phyloP scores from a whole-genome alignment of 192 early-diverging fungal genomes.

The Coemansia sp. region DNA sequence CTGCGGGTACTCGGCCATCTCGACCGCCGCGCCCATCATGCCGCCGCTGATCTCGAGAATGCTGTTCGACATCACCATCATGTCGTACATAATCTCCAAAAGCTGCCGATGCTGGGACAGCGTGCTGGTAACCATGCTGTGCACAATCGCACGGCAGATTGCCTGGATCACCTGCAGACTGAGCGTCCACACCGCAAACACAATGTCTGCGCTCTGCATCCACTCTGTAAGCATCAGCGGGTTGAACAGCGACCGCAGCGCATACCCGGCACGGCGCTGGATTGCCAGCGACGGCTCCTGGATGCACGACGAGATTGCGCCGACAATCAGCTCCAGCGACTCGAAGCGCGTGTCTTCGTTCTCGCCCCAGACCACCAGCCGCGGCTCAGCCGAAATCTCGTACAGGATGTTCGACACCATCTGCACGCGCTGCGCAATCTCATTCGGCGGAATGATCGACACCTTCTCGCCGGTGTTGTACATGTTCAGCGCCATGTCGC shows the following conservation, averaged over 20 bases:
- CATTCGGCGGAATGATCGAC: slow-evolving; percentile 46
- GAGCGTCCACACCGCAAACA: slow-evolving; percentile 79
- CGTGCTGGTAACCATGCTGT: slow-evolving; percentile 53
- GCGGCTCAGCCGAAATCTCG: slow-evolving; percentile 73
- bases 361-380: slow-evolving; percentile 71
- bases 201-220: slow-evolving; percentile 71
- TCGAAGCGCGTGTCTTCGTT: slow-evolving; percentile 64
- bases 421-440: slow-evolving; percentile 73
- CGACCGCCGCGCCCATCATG: slow-evolving; percentile 55
- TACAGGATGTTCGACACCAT: slow-evolving; percentile 75
- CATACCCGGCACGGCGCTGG: slow-evolving; percentile 67
- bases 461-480: slow-evolving; percentile 42
- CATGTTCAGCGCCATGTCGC: slow-evolving; percentile 52
- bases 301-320: slow-evolving; percentile 72
- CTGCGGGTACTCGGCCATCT: slow-evolving; percentile 54
- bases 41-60: slow-evolving; percentile 71
- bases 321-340: slow-evolving; percentile 71
- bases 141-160: slow-evolving; percentile 50
- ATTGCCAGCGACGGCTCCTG: slow-evolving; percentile 69
- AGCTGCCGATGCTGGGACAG: slow-evolving; percentile 51
- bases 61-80: slow-evolving; percentile 69
- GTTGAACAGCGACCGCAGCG: slow-evolving; percentile 72
- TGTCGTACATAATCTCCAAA: slow-evolving; percentile 52
- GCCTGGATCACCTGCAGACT: slow-evolving; percentile 59
- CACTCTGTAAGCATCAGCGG: slow-evolving; percentile 71